phyloP scores from a whole-genome alignment of 768 basidiomycete species.

The Xanthoconium purpureum region DNA sequence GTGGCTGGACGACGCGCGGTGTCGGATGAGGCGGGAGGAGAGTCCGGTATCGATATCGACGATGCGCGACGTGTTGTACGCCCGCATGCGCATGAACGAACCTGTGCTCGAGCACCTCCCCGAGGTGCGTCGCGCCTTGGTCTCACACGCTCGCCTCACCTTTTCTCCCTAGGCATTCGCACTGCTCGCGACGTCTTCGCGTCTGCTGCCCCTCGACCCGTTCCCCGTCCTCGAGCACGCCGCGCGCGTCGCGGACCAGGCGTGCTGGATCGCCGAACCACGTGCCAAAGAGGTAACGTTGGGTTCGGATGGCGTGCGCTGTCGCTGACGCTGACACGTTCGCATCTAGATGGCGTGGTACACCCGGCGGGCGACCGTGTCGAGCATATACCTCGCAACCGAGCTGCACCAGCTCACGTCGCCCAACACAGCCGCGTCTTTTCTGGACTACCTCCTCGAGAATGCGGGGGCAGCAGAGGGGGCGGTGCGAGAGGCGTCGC shows the following conservation, averaged over 20 bases:
- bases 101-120: conserved; percentile 63
- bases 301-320: not conserved
- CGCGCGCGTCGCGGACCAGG: conserved; percentile 61
- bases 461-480: conserved; percentile 43
- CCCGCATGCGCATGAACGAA: conserved; percentile 63
- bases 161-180: conserved; percentile 59
- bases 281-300: conserved; percentile 52
- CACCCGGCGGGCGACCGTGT: conserved; percentile 58
- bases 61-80: conserved; percentile 50
- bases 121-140: conserved; percentile 46
- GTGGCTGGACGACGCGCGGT: conserved; percentile 68
- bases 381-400: conserved; percentile 68
- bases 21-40: conserved; percentile 41
- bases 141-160: not conserved
- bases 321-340: not conserved
- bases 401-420: conserved; percentile 84
- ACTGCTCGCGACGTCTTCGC: conserved; percentile 53
- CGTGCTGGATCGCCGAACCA: conserved; percentile 59
- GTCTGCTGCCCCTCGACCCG: conserved; percentile 53
- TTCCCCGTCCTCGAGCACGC: conserved; percentile 60
- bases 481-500: conserved; percentile 48
- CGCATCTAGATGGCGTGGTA: conserved; percentile 66
- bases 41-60: not conserved
- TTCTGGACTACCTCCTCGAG: conserved; percentile 64
- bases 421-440: conserved; percentile 59